Conservation (phyloP, 2,329 filamentous ascomycete species). For the Cordyceps fumosorosea region DNA sequence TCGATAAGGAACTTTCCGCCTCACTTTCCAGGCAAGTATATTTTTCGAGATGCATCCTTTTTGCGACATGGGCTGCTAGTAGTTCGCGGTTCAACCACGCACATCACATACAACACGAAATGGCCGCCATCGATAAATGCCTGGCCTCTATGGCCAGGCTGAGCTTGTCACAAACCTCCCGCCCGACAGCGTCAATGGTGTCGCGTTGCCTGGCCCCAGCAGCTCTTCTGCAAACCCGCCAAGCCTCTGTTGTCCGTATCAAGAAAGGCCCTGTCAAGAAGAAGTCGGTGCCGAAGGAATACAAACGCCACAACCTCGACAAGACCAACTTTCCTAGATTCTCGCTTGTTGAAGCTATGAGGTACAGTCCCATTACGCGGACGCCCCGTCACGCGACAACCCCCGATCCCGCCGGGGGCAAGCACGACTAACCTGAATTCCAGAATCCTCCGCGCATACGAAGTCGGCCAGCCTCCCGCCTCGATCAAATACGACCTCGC, state of each 20-base stretch:
- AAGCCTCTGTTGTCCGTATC: constrained; percentile 34
- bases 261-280: constrained; percentile 47
- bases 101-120: constrained; percentile 20
- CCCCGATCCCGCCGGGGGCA: neutral
- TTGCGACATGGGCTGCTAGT: constrained; percentile 13
- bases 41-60: constrained; percentile 6
- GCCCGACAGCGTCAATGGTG: constrained; percentile 38
- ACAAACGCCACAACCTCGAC: constrained; percentile 59
- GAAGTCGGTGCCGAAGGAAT: constrained; percentile 57
- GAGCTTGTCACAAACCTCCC: constrained; percentile 34
- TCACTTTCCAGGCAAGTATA: constrained; percentile 21
- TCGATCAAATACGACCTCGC: constrained; percentile 82
- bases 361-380: constrained; percentile 43
- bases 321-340: constrained; percentile 60
- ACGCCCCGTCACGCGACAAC: neutral
- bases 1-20: constrained; percentile 17
- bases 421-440: constrained; percentile 13
- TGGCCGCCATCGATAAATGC: constrained; percentile 48
- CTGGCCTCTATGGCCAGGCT: constrained; percentile 49
- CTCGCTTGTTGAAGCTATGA: constrained; percentile 85
- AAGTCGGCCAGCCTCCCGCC: constrained; percentile 74
- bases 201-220: constrained; percentile 45
- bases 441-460: constrained; percentile 84
- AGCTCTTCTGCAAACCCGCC: constrained; percentile 35
- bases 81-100: neutral